These are phyloP conservation scores for Diaporthe sp. DNA, from an alignment of 2,329 filamentous ascomycete genomes.

Conservation along the genomic window DNA sequence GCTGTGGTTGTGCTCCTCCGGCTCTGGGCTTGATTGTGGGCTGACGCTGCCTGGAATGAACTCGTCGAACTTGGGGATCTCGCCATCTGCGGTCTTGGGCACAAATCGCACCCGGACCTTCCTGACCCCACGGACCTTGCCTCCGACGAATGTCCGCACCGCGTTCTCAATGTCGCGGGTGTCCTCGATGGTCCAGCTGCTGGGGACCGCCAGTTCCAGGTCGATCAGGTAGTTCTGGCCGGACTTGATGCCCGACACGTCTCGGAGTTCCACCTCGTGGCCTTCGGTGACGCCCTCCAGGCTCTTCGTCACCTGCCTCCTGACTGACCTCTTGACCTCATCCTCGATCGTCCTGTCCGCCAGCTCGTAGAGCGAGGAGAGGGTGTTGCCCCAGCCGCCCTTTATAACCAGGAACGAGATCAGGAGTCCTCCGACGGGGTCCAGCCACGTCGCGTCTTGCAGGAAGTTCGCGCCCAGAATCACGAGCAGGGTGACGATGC, in stretches of 20 bases:
- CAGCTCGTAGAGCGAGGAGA: slow-evolving; percentile 85
- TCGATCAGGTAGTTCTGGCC: slow-evolving; percentile 97
- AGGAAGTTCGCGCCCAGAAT: slow-evolving; percentile 92
- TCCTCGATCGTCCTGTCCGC: slow-evolving; percentile 92
- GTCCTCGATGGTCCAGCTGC: slow-evolving; percentile 80
- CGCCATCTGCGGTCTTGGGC: slow-evolving; percentile 71
- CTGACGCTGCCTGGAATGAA: slow-evolving; percentile 78
- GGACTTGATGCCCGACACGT: slow-evolving; percentile 91
- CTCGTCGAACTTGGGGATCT: slow-evolving; percentile 78
- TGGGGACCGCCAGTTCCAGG: slow-evolving; percentile 85
- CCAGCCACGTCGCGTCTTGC: slow-evolving; percentile 89
- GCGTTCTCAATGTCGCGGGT: slow-evolving; percentile 79
- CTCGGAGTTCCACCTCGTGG: slow-evolving; percentile 77
- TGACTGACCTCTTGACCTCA: slow-evolving; percentile 82
- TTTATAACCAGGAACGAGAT: slow-evolving; percentile 95
- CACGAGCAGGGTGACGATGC: slow-evolving; percentile 90
- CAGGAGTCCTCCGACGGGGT: slow-evolving; percentile 91
- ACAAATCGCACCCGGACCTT: slow-evolving; percentile 89
- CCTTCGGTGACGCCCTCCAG: slow-evolving; percentile 68
- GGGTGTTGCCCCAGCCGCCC: slow-evolving; percentile 89
- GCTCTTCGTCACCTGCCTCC: slow-evolving; percentile 73
- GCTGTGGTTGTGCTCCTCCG: slow-evolving; percentile 65
- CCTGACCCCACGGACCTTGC: slow-evolving; percentile 86
- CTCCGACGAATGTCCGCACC: slow-evolving; percentile 80
- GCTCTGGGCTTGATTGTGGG: slow-evolving; percentile 70